Evolutionary conservation across 78 protist species (phyloP).

Genomic region (Emiliania huxleyi): DNA sequence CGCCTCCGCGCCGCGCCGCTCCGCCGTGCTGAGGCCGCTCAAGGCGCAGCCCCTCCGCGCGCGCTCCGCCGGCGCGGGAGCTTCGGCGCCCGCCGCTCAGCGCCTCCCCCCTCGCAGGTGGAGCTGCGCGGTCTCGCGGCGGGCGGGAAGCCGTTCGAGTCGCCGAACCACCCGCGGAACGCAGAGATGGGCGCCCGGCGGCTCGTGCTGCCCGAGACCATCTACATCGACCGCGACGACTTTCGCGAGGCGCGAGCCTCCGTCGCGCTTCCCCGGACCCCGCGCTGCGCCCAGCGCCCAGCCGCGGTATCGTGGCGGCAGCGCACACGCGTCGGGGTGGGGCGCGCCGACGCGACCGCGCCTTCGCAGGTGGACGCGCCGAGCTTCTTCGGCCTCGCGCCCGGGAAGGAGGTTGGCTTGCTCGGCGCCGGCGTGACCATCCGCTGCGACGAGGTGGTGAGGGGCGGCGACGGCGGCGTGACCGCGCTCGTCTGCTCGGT

Average conservation of each 20-base stretch:
- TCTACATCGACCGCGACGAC: conserved; percentile 85
- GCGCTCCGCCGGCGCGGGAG: too few species aligned
- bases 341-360: too few species aligned
- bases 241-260: conserved; percentile 50
- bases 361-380: conserved; percentile 42
- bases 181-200: conserved; percentile 59
- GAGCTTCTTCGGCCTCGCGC: conserved; percentile 81
- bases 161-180: conserved; percentile 78
- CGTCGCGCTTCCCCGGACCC: background rate
- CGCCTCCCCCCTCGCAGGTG: too few species aligned
- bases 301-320: too few species aligned
- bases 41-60: conserved; percentile 8
- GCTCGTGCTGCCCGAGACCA: conserved; percentile 50
- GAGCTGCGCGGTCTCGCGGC: conserved; percentile 24
- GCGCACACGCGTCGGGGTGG: too few species aligned
- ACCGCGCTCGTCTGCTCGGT: background rate
- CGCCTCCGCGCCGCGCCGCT: background rate
- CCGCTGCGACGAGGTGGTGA: conserved; percentile 45
- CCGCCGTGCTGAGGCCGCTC: conserved; percentile 74
- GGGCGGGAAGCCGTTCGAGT: conserved; percentile 32
- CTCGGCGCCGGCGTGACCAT: conserved; percentile 62
- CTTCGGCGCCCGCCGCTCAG: too few species aligned
- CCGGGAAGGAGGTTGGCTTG: conserved; percentile 70
- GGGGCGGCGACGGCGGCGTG: background rate
- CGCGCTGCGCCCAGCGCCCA: background rate